phyloP scores from a whole-genome alignment of 177 flowering plant genomes.

The Tripterygium wilfordii region DNA sequence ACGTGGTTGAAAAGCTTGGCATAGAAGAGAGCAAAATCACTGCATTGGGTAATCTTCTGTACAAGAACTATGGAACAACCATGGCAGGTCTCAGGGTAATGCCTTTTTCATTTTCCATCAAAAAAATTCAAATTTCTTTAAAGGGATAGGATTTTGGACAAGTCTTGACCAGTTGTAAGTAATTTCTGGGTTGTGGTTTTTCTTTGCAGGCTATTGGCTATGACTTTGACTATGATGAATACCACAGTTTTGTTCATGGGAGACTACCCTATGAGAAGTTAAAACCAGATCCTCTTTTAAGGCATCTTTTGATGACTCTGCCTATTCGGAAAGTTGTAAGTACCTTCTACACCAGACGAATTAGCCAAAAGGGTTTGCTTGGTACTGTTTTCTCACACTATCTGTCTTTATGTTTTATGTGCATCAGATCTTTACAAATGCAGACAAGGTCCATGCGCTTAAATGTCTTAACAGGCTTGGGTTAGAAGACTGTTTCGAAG shows the following conservation, averaged over 20 bases:
- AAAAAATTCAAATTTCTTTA: too few species aligned
- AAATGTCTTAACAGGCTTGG: slow-evolving; percentile 65
- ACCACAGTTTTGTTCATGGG: slow-evolving; percentile 92
- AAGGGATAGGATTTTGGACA: neutral
- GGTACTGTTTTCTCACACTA: neutral
- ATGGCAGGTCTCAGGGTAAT: slow-evolving; percentile 5
- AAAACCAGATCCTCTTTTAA: slow-evolving; percentile 71
- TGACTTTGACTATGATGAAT: slow-evolving; percentile 88
- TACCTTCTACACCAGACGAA: slow-evolving; percentile 8
- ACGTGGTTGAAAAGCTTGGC: slow-evolving; percentile 3
- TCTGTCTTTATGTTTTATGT: neutral
- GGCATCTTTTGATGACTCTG: slow-evolving; percentile 56
- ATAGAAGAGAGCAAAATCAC: neutral
- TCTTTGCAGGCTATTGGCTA: slow-evolving; percentile 80
- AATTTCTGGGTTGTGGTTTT: slow-evolving; percentile 1
- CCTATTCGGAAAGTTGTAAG: slow-evolving; percentile 87
- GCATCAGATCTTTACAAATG: slow-evolving; percentile 81
- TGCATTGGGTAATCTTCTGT: neutral
- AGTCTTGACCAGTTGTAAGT: neutral
- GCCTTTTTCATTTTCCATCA: neutral
- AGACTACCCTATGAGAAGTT: slow-evolving; percentile 78
- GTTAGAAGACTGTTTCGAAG: slow-evolving; percentile 80
- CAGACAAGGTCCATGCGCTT: slow-evolving; percentile 66
- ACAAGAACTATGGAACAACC: slow-evolving; percentile 2
- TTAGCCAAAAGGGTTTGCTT: neutral